phyloP scores from a whole-genome alignment of 441 rosid species.

The Jatropha multifida region DNA sequence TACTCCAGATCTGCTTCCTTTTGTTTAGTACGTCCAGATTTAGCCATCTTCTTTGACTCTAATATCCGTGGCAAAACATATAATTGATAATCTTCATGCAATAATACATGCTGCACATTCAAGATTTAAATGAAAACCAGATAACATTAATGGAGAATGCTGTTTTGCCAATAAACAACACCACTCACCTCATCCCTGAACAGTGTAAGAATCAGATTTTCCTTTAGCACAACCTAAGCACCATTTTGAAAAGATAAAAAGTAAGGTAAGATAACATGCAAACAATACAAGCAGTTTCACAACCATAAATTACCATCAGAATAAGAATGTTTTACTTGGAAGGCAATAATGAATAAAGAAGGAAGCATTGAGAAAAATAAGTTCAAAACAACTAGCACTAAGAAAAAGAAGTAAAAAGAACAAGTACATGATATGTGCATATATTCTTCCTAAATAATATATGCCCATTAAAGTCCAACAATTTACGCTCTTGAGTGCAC shows the following conservation, averaged over 20 bases:
- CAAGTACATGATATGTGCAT: background rate
- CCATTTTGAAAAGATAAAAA: conserved; percentile 24
- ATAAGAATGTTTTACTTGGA: conserved; percentile 1
- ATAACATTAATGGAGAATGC: conserved; percentile 25
- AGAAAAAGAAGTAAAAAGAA: background rate
- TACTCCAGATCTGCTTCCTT: conserved; percentile 98
- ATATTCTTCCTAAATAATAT: conserved; percentile 5
- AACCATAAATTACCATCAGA: conserved; percentile 1
- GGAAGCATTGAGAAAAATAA: background rate
- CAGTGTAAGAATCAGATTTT: conserved; percentile 79
- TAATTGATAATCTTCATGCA: conserved; percentile 97
- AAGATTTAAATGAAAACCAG: conserved; percentile 33
- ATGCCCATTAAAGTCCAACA: background rate
- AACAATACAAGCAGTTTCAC: background rate
- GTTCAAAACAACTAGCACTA: too few species aligned
- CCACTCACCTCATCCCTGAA: conserved; percentile 94
- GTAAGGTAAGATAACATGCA: conserved; percentile 12
- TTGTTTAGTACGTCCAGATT: conserved; percentile 94
- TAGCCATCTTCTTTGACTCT: conserved; percentile 99
- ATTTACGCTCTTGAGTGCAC: background rate
- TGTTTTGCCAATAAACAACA: conserved; percentile 11
- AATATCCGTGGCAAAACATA: conserved; percentile 93
- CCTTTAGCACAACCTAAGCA: conserved; percentile 91
- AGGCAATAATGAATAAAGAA: conserved; percentile 1
- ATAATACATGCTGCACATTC: conserved; percentile 64